A percentile compares a stretch with the other conserved stretches of the same genome.
Evolutionary conservation across 169 alveolate genomes (phyloP).

Genomic region (Plasmodium knowlesi): DNA sequence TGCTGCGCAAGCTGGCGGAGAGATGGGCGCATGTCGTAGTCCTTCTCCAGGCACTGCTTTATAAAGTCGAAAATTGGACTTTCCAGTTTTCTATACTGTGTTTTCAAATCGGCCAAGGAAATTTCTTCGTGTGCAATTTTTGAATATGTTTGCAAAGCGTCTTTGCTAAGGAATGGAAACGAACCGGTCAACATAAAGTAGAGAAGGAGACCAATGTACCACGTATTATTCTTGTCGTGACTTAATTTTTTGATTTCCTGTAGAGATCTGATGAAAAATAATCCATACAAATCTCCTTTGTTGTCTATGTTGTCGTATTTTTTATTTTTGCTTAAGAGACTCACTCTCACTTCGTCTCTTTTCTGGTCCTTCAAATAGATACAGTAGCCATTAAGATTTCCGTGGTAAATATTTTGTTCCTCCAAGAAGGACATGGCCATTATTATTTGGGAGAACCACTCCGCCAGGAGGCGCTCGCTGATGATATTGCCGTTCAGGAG

Average conservation of each 20-base stretch:
- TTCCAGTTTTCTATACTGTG: neutral
- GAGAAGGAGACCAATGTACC: slow-evolving; percentile 67
- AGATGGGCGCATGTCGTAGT: slow-evolving; percentile 10
- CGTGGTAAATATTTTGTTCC: slow-evolving; percentile 29
- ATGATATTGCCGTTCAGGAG: slow-evolving; percentile 4
- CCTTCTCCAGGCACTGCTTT: slow-evolving; percentile 29
- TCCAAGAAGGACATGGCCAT: slow-evolving; percentile 51
- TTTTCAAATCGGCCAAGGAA: slow-evolving; percentile 24
- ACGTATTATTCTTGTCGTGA: slow-evolving; percentile 49
- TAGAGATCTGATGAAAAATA: slow-evolving; percentile 61
- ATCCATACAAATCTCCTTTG: slow-evolving; percentile 70
- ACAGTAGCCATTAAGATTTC: slow-evolving; percentile 66
- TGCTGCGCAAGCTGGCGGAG: slow-evolving; percentile 11
- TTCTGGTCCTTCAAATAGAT: slow-evolving; percentile 32
- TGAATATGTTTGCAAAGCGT: slow-evolving; percentile 25
- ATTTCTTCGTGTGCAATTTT: slow-evolving; percentile 20
- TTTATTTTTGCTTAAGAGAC: slow-evolving; percentile 53
- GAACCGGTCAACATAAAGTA: slow-evolving; percentile 41
- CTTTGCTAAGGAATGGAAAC: slow-evolving; percentile 34
- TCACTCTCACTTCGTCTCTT: slow-evolving; percentile 30
- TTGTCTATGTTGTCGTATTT: slow-evolving; percentile 62
- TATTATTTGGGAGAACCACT: slow-evolving; percentile 67
- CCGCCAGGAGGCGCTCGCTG: slow-evolving; percentile 33
- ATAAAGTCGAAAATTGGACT: slow-evolving; percentile 24
- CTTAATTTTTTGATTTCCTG: slow-evolving; percentile 49